These are phyloP conservation scores for Fusarium incarnatum DNA, from an alignment of 2,329 filamentous ascomycete species.

Conservation along the genomic window DNA sequence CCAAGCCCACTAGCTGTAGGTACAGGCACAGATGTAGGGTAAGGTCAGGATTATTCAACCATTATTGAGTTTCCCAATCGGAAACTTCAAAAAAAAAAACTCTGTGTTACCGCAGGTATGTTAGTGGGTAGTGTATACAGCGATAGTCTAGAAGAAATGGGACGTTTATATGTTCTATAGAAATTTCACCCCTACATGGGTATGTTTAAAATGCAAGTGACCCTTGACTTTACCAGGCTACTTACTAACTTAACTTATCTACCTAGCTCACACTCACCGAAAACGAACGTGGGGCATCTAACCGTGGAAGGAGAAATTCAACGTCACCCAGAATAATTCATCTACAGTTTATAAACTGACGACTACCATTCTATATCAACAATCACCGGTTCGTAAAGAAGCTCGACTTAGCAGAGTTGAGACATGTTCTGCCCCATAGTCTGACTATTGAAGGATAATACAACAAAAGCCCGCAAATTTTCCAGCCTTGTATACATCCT, in stretches of 20 bases:
- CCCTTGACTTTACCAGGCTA: not conserved
- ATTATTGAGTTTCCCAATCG: not conserved
- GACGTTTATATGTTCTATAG: not conserved
- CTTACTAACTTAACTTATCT: not conserved
- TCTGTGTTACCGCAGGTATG: not conserved
- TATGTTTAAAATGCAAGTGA: not conserved
- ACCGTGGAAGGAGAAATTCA: not conserved
- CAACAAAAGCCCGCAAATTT: not conserved
- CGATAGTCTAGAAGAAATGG: not conserved
- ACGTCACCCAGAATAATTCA: not conserved
- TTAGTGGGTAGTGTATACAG: not conserved
- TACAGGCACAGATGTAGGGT: constrained; percentile 24
- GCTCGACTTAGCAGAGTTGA: not conserved
- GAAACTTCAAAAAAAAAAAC: not conserved
- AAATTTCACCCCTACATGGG: not conserved
- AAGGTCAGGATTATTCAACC: not conserved
- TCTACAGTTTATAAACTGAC: not conserved
- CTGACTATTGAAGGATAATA: not conserved
- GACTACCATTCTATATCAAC: not conserved
- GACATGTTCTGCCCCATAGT: not conserved
- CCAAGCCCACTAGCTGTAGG: too few relatives aligned
- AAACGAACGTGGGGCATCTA: constrained; percentile 3
- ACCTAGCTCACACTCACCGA: not conserved
- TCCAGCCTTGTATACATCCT: not conserved
- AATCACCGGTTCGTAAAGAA: not conserved